phyloP scores from a whole-genome alignment of 495 filamentous ascomycete species.

The Xylaria grammica region DNA sequence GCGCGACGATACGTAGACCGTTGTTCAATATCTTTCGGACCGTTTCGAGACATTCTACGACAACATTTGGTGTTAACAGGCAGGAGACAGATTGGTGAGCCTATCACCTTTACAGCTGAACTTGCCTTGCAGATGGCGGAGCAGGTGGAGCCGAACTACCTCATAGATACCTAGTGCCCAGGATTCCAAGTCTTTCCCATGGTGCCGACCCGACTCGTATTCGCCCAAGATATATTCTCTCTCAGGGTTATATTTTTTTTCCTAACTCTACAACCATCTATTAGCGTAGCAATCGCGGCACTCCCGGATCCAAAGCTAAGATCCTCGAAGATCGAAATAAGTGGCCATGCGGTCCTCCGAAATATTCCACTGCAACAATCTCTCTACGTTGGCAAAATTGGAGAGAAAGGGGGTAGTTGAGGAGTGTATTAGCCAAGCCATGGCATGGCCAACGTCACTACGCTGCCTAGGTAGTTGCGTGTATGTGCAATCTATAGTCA shows the following conservation, averaged over 20 bases:
- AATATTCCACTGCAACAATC: background rate
- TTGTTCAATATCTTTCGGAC: background rate
- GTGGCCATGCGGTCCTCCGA: background rate
- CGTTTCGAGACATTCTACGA: conserved; percentile 5
- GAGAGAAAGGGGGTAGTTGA: background rate
- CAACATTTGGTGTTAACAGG: background rate
- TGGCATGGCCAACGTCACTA: conserved; percentile 9
- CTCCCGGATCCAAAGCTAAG: background rate
- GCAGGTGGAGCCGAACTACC: conserved; percentile 8
- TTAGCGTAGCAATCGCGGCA: background rate
- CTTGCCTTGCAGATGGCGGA: conserved; percentile 26
- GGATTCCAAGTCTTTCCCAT: background rate
- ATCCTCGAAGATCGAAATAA: background rate
- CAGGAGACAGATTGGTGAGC: conserved; percentile 11
- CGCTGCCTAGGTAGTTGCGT: too few relatives aligned
- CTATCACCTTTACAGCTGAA: conserved; percentile 24
- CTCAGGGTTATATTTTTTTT: background rate
- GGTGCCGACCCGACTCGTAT: background rate
- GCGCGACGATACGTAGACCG: background rate
- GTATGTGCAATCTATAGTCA: background rate
- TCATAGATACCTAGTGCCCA: conserved; percentile 4
- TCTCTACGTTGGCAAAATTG: background rate
- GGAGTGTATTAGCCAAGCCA: background rate
- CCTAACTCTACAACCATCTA: conserved; percentile 7
- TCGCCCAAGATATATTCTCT: background rate